phyloP scores from a whole-genome alignment of 768 basidiomycete species.

The Mycena alexandri region DNA sequence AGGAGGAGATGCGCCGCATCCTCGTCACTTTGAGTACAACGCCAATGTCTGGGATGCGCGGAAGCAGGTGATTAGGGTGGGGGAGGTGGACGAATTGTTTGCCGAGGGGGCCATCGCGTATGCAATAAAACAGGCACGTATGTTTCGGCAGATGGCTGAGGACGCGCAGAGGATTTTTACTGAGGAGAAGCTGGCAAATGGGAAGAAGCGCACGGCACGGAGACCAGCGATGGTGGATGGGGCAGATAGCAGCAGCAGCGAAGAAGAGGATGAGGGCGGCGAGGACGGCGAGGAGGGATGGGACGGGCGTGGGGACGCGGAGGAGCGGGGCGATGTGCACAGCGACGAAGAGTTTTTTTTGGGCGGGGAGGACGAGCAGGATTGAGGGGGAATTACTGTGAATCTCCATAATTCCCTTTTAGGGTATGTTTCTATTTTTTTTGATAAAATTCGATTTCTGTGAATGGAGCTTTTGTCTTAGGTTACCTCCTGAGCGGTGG shows the following conservation, averaged over 20 bases:
- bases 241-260: background rate
- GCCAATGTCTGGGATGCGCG: background rate
- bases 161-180: no score
- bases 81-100: no score
- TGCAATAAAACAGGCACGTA: no score
- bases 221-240: background rate
- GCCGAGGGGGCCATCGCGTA: no score
- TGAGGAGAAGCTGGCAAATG: background rate
- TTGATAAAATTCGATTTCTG: no score
- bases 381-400: background rate
- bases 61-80: background rate
- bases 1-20: slow-evolving; percentile 36
- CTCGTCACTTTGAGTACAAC: background rate
- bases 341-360: slow-evolving; percentile 7
- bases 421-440: no score
- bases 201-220: background rate
- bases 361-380: background rate
- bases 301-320: no score
- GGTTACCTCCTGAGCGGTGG: no score
- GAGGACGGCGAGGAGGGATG: background rate
- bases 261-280: background rate
- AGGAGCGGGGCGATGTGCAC: slow-evolving; percentile 1
- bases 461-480: no score
- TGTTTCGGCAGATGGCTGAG: no score
- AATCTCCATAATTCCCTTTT: no score